Base-by-base conservation (phyloP, 257 asterid species). In the Hygrophila difformis region DNA sequence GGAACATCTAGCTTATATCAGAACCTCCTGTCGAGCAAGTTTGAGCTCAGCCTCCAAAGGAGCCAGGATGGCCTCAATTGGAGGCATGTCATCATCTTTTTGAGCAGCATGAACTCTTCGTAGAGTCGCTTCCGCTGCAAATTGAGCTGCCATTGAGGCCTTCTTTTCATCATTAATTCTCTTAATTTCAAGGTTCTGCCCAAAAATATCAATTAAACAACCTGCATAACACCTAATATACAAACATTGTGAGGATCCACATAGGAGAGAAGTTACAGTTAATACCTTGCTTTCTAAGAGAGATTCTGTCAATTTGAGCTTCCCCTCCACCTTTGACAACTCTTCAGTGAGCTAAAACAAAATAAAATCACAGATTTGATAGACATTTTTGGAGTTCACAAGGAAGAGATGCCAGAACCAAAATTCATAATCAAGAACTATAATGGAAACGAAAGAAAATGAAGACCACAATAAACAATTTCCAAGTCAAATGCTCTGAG, bases 71-170 rank as follows among this genome's bases (percentile, higher is more conserved):
- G 98, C 94, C 74, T 86, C 98, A 62, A 89, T 85, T 5, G 98
- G 98, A 67, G 96, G 94, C 93, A 86, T 85, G 57, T 89, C 96
- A 63, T 89, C 98, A 54, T 89, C 98, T 62, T 85, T 89, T 64
- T 89, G 92, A 60, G 88, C 96, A 62, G 87, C 88, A 61, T 89
- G 96, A 55, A 89, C 98, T 67, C 98, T 78, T 17, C 98, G 76
- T 64, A 89, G 94, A 49, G 96, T 89, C 49, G 96, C 98, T 70
- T 89, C 98, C 36, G 96, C 98, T 12, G 98, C 98, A 75, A 85
- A 89, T 61, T 89, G 98, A 18, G 96, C 98, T 29, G 94, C 92
- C 92, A 89, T 77, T 35, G 96, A 79, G 21, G 94, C 86, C 82
- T 76, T 89, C 77, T 89, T 89, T 42, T 85, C 98, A 71, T 85